Evolutionary conservation across 2,329 filamentous ascomycete species (phyloP).

Genomic region (Bipolaris oryzae): DNA sequence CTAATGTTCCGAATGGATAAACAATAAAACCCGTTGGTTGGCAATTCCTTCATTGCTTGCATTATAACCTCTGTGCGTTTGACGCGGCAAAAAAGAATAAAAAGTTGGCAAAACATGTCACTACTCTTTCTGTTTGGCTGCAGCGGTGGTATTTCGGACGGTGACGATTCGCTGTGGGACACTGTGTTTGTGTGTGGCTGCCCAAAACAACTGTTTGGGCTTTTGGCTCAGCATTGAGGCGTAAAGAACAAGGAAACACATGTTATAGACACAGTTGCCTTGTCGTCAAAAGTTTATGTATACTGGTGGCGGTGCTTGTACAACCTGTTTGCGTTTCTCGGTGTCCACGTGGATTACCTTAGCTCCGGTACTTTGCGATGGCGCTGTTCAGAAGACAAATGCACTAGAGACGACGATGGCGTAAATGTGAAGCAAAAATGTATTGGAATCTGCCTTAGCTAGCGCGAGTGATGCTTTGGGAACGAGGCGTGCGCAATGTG

Average conservation of each 20-base stretch:
- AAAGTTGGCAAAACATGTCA: background rate
- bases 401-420: background rate
- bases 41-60: background rate
- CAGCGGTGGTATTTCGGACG: background rate
- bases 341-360: background rate
- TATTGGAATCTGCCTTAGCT: background rate
- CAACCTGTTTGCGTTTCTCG: background rate
- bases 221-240: background rate
- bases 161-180: background rate
- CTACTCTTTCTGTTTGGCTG: background rate
- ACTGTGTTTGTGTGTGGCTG: background rate
- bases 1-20: background rate
- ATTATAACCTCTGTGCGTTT: no score
- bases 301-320: background rate
- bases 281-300: background rate
- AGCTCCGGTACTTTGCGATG: constrained; percentile 1
- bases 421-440: background rate
- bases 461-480: background rate
- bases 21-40: background rate
- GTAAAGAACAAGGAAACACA: background rate
- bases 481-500: background rate
- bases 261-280: background rate
- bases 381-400: background rate
- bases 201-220: background rate
- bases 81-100: background rate